Evolutionary conservation across 2,329 filamentous ascomycete genomes (phyloP).

Genomic region (Venturia carpophila): DNA sequence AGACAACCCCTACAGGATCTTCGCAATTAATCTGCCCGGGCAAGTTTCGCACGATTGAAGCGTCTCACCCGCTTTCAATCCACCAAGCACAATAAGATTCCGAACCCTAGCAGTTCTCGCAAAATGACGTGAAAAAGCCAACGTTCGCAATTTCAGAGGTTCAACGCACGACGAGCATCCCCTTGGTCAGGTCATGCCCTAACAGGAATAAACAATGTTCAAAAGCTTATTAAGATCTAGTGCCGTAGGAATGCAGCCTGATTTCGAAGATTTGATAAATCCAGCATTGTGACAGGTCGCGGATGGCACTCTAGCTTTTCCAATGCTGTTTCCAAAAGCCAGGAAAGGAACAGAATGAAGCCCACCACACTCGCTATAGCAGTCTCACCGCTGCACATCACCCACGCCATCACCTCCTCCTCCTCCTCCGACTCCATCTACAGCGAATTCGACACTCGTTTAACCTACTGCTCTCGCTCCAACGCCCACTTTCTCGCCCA

Average conservation of each 20-base stretch:
- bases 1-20: too few relatives aligned
- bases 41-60: too few relatives aligned
- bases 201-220: not conserved
- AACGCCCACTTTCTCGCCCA: not conserved
- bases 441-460: not conserved
- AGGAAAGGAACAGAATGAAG: not conserved
- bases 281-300: not conserved
- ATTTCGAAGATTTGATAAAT: not conserved
- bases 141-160: not conserved
- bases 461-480: not conserved
- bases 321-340: not conserved
- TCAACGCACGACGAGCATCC: not conserved
- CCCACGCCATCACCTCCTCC: not conserved
- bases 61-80: too few relatives aligned
- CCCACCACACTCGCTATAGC: slow-evolving; percentile 1
- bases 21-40: too few relatives aligned
- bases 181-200: not conserved
- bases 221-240: not conserved
- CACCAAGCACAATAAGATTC: too few relatives aligned
- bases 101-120: not conserved
- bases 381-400: not conserved
- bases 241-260: not conserved
- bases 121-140: not conserved
- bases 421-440: not conserved
- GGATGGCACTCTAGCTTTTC: not conserved